A percentile compares a stretch with the other conserved stretches of the same genome.
Conservation (phyloP, 441 rosid genomes). For the Capsella rubella region DNA sequence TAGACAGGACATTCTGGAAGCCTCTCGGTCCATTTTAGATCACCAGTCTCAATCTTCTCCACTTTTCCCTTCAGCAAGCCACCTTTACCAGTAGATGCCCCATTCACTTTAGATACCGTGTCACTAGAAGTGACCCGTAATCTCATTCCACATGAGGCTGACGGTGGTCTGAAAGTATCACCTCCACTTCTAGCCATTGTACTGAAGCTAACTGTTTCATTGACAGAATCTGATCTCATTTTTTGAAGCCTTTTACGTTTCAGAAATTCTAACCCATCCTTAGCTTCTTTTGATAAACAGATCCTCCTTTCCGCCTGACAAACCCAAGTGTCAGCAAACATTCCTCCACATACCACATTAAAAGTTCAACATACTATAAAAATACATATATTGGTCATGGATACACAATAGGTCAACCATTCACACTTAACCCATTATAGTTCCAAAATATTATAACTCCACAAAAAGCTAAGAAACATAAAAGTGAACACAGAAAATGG, state of each 20-base stretch:
- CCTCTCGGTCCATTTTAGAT: conserved; percentile 89
- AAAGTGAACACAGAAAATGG: conserved; percentile 44
- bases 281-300: conserved; percentile 73
- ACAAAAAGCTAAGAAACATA: conserved; percentile 17
- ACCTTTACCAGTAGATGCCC: conserved; percentile 55
- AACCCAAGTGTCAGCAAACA: conserved; percentile 35
- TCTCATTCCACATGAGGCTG: conserved; percentile 85
- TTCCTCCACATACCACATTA: conserved; percentile 24
- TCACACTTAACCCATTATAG: conserved; percentile 39
- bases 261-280: conserved; percentile 78
- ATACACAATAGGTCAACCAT: conserved; percentile 35
- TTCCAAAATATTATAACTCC: conserved; percentile 28
- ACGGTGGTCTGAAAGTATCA: conserved; percentile 71
- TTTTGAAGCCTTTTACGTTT: conserved; percentile 85
- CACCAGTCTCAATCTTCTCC: conserved; percentile 75
- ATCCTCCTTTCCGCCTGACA: conserved; percentile 94
- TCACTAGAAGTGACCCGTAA: conserved; percentile 57
- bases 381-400: conserved; percentile 27
- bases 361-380: conserved; percentile 20
- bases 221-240: conserved; percentile 61
- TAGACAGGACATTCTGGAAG: conserved; percentile 97
- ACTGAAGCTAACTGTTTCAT: conserved; percentile 53
- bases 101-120: conserved; percentile 46
- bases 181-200: conserved; percentile 86
- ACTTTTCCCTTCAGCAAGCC: conserved; percentile 66